A percentile compares a stretch with the other conserved stretches of the same genome.
phyloP scores from a whole-genome alignment of 208 protist genomes.

The Leishmania martiniquensis region DNA sequence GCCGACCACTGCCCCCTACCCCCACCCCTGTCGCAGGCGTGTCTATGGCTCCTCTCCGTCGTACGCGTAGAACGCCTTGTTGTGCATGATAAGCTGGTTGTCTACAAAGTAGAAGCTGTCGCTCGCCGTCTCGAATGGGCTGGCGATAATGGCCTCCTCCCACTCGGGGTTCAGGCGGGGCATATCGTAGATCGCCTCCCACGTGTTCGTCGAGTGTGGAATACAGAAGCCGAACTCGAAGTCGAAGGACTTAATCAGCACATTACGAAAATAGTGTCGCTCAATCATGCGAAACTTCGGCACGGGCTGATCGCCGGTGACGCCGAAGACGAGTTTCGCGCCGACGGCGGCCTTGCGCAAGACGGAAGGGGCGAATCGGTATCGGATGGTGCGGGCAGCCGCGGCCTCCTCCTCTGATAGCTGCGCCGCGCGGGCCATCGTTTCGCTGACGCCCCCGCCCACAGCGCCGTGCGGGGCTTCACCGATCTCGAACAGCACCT shows the following conservation, averaged over 20 bases:
- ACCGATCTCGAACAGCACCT: slow-evolving; percentile 87
- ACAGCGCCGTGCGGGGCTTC: slow-evolving; percentile 26
- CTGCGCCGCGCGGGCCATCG: slow-evolving; percentile 18
- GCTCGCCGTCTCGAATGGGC: slow-evolving; percentile 91
- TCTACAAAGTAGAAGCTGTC: slow-evolving; percentile 98
- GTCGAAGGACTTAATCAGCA: slow-evolving; percentile 95
- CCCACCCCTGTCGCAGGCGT: background rate
- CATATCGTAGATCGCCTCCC: slow-evolving; percentile 96
- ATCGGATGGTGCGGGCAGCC: slow-evolving; percentile 79
- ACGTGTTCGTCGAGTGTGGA: slow-evolving; percentile 95
- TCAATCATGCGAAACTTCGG: slow-evolving; percentile 97
- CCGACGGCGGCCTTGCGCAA: slow-evolving; percentile 74
- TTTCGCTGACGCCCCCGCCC: slow-evolving; percentile 39
- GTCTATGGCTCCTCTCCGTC: slow-evolving; percentile 31
- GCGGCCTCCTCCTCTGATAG: slow-evolving; percentile 61
- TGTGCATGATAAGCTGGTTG: slow-evolving; percentile 95
- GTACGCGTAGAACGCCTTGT: slow-evolving; percentile 94
- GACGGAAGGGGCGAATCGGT: slow-evolving; percentile 90
- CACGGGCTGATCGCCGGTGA: slow-evolving; percentile 88
- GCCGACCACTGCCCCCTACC: background rate
- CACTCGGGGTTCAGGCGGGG: slow-evolving; percentile 87
- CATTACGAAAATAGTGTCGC: slow-evolving; percentile 96
- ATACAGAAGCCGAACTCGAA: slow-evolving; percentile 97
- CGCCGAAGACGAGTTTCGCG: slow-evolving; percentile 92
- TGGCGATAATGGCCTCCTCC: slow-evolving; percentile 84